Percentiles rank a stretch among this genome's conserved stretches.
Evolutionary conservation across 2,329 filamentous ascomycete species (phyloP).

Genomic region (Colletotrichum lindemuthianum): DNA sequence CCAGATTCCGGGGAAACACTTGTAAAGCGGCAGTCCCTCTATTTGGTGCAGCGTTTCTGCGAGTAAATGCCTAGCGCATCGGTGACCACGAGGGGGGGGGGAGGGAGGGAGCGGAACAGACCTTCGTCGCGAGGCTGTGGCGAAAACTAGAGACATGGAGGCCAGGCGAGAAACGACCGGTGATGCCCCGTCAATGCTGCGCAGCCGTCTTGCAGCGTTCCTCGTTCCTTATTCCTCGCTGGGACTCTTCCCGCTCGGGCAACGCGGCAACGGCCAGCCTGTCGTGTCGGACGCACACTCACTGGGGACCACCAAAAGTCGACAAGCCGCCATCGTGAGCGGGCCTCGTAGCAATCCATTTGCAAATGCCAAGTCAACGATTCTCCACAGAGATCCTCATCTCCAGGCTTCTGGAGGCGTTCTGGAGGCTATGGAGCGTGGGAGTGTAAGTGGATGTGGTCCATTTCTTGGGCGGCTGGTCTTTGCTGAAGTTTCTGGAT

Average conservation of each 20-base stretch:
- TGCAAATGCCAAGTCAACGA: constrained; percentile 31
- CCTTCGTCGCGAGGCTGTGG: constrained; percentile 33
- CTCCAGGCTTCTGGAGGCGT: constrained; percentile 32
- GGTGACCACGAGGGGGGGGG: constrained; percentile 24
- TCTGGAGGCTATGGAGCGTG: constrained; percentile 29
- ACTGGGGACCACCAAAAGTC: constrained; percentile 21
- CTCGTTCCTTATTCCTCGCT: too few relatives aligned
- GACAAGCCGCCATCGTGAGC: constrained; percentile 21
- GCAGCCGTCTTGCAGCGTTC: constrained; percentile 29
- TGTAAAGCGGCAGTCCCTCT: neutral
- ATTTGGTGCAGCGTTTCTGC: neutral
- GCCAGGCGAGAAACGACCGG: neutral
- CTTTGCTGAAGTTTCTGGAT: constrained; percentile 22
- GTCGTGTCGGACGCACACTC: constrained; percentile 9
- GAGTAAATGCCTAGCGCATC: constrained; percentile 24
- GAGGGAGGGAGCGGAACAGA: constrained; percentile 30
- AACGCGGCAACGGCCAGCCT: constrained; percentile 24
- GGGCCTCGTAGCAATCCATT: constrained; percentile 30
- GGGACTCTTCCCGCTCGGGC: constrained; percentile 7
- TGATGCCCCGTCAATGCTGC: constrained; percentile 26
- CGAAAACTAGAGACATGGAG: constrained; percentile 20
- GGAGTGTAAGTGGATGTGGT: constrained; percentile 10
- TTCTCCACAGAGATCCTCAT: constrained; percentile 18
- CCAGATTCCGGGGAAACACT: constrained; percentile 32
- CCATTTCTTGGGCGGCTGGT: constrained; percentile 3